phyloP scores from a whole-genome alignment of 768 basidiomycete species.

The Collybia sordida region DNA sequence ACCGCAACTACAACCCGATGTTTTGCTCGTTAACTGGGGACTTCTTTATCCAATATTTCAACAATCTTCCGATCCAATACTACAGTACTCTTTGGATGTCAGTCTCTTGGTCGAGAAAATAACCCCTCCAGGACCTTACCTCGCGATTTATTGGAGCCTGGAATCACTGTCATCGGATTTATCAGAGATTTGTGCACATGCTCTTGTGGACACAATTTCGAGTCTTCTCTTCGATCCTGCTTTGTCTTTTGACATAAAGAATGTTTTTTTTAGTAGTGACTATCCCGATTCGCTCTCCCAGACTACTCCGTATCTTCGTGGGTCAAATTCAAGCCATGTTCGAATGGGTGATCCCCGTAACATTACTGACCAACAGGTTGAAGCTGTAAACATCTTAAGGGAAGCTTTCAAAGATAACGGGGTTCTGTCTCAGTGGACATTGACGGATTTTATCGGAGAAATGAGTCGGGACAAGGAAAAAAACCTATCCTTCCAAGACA shows the following conservation, averaged over 20 bases:
- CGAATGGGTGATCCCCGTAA: too few relatives aligned
- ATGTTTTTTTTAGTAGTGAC: constrained; percentile 60
- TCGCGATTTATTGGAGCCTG: constrained; percentile 59
- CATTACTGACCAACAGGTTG: constrained; percentile 39
- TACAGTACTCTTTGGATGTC: constrained; percentile 46
- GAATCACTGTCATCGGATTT: constrained; percentile 43
- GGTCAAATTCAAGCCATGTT: neutral
- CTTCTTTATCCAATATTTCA: constrained; percentile 46
- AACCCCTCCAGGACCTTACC: constrained; percentile 35
- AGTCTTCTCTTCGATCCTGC: constrained; percentile 27
- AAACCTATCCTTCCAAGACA: constrained; percentile 38
- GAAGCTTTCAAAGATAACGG: constrained; percentile 42
- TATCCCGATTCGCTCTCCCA: constrained; percentile 34
- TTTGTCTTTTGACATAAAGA: constrained; percentile 29
- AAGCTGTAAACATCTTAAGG: constrained; percentile 43
- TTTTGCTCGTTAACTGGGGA: constrained; percentile 56
- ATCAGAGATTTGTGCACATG: constrained; percentile 48
- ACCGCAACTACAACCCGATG: constrained; percentile 23
- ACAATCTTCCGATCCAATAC: constrained; percentile 11
- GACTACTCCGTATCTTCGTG: neutral
- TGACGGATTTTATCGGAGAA: constrained; percentile 43
- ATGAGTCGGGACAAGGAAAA: constrained; percentile 16
- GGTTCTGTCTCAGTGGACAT: constrained; percentile 34
- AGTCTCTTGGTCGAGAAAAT: constrained; percentile 38
- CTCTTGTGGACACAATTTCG: constrained; percentile 43